These are phyloP conservation scores for Diospyros kaki DNA, from an alignment of 148 eudicot genomes.

Conservation along the genomic window DNA sequence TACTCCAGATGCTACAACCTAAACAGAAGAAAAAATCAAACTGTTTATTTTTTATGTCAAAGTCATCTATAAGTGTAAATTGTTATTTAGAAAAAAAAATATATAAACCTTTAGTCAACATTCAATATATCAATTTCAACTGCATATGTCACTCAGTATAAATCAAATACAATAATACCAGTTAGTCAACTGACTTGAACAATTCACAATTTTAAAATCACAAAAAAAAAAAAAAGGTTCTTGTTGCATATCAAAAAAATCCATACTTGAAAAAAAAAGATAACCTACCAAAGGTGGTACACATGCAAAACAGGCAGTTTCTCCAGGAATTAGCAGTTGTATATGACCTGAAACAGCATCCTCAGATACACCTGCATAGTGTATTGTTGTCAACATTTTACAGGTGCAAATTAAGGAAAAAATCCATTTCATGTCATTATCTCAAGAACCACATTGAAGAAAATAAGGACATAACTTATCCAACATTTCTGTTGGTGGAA, in stretches of 20 bases:
- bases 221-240: not conserved
- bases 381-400: not conserved
- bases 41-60: not conserved
- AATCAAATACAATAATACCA: not conserved
- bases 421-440: not conserved
- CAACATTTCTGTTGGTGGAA: not conserved
- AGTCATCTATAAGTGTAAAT: not conserved
- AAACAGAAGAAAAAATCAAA: not conserved
- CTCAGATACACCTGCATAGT: constrained; percentile 80
- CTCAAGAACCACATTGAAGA: constrained; percentile 7
- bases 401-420: not conserved
- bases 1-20: constrained; percentile 97
- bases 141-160: not conserved
- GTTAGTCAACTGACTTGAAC: not conserved
- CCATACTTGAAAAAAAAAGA: not conserved
- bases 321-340: constrained; percentile 93
- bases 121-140: too few species aligned
- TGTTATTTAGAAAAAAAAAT: not conserved
- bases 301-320: constrained; percentile 98
- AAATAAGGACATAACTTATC: not conserved
- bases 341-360: constrained; percentile 99
- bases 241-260: not conserved
- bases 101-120: not conserved
- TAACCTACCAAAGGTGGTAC: constrained; percentile 88
- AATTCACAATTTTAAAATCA: not conserved